These are phyloP conservation scores for Glarea lozoyensis DNA, from an alignment of 495 filamentous ascomycete genomes.

Conservation along the genomic window DNA sequence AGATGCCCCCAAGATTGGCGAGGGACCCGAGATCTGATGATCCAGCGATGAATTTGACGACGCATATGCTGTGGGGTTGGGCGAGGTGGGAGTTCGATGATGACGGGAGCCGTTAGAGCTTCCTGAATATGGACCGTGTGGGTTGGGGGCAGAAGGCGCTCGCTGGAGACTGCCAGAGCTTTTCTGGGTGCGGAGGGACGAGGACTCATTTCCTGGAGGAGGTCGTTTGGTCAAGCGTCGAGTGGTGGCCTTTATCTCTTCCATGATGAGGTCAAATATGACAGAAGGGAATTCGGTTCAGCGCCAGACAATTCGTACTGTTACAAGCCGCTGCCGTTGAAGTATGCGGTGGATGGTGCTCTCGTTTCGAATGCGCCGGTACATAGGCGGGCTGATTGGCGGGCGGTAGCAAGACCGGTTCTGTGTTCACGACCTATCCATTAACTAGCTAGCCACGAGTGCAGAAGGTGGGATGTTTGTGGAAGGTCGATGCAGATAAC, in stretches of 20 bases:
- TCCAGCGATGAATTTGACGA: slow-evolving; percentile 34
- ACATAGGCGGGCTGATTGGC: not conserved
- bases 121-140: slow-evolving; percentile 37
- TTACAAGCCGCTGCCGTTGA: not conserved
- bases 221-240: slow-evolving; percentile 48
- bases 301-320: no score
- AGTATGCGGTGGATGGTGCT: not conserved
- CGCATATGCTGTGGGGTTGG: slow-evolving; percentile 29
- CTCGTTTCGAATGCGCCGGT: not conserved
- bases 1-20: slow-evolving; percentile 34
- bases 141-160: slow-evolving; percentile 60
- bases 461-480: not conserved
- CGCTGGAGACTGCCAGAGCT: slow-evolving; percentile 52
- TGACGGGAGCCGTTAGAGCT: slow-evolving; percentile 29
- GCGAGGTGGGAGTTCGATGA: slow-evolving; percentile 22
- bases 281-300: not conserved
- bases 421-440: not conserved
- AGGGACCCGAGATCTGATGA: slow-evolving; percentile 28
- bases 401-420: not conserved
- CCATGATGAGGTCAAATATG: slow-evolving; percentile 11
- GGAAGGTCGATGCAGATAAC: no score
- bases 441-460: not conserved
- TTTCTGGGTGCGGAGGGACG: slow-evolving; percentile 43
- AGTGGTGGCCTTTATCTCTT: slow-evolving; percentile 30
- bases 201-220: slow-evolving; percentile 38